These are phyloP conservation scores for Elongisporangium undulatum DNA, from an alignment of 352 stramenopile species.

Conservation along the genomic window DNA sequence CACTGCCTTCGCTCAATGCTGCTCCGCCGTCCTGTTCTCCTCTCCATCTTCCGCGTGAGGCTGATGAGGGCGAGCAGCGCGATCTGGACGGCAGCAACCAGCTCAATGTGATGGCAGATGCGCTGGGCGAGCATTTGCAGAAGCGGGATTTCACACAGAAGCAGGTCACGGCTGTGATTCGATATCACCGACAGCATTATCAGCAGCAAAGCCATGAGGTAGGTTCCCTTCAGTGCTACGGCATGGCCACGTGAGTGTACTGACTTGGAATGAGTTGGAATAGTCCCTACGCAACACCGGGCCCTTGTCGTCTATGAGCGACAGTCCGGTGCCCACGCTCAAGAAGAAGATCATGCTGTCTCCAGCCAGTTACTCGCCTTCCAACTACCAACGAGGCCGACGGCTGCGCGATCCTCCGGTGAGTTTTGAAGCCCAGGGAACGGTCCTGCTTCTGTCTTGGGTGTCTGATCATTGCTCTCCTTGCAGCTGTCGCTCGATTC, in stretches of 20 bases:
- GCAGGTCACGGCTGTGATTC: slow-evolving; percentile 33
- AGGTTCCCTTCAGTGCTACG: background rate
- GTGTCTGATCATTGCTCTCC: background rate
- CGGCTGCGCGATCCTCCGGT: slow-evolving; percentile 31
- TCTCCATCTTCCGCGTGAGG: background rate
- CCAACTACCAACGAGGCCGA: slow-evolving; percentile 20
- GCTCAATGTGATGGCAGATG: slow-evolving; percentile 28
- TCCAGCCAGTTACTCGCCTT: slow-evolving; percentile 29
- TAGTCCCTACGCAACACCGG: background rate
- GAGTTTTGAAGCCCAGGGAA: slow-evolving; percentile 2
- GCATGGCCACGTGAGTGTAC: slow-evolving; percentile 1
- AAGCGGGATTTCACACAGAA: slow-evolving; percentile 45
- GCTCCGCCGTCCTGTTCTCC: background rate
- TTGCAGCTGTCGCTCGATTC: background rate
- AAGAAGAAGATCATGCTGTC: slow-evolving; percentile 43
- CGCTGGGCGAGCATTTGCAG: slow-evolving; percentile 42
- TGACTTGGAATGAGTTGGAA: background rate
- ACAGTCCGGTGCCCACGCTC: slow-evolving; percentile 6
- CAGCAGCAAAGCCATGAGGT: slow-evolving; percentile 12
- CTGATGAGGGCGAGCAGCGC: background rate
- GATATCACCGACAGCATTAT: slow-evolving; percentile 25
- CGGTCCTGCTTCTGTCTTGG: background rate
- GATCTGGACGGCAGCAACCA: slow-evolving; percentile 12
- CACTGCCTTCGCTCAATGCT: slow-evolving; percentile 19
- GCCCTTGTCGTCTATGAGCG: background rate